Percentiles rank a stretch among this genome's conserved stretches.
phyloP scores from a whole-genome alignment of 2,329 filamentous ascomycete genomes.

The Aureobasidium sp. region DNA sequence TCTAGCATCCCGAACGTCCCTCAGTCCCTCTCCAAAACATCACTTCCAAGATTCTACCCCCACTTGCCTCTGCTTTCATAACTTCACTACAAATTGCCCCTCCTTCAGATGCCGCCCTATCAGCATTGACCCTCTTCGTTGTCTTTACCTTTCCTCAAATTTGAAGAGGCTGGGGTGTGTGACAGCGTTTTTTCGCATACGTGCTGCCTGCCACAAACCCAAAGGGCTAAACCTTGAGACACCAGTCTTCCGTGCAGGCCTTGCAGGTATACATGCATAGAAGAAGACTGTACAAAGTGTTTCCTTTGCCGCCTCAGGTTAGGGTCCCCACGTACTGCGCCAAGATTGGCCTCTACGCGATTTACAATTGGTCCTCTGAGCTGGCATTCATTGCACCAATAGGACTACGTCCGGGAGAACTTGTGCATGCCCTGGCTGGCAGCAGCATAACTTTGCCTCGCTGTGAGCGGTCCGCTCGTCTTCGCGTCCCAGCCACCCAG shows the following conservation, averaged over 20 bases:
- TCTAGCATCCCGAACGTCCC: neutral
- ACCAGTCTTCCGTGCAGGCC: neutral
- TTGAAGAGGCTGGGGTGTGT: neutral
- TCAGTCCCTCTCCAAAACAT: neutral
- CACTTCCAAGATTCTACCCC: neutral
- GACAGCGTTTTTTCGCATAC: neutral
- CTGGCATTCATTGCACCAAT: conserved; percentile 4
- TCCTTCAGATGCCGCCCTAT: neutral
- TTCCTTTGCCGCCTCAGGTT: conserved; percentile 9
- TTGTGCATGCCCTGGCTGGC: neutral
- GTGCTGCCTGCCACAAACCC: neutral
- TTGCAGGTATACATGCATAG: neutral
- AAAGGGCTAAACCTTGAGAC: neutral
- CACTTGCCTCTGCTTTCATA: conserved; percentile 7
- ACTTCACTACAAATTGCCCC: neutral
- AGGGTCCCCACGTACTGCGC: conserved; percentile 7
- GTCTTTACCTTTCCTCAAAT: neutral
- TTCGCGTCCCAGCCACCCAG: neutral
- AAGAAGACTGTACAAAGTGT: neutral
- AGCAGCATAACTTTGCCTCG: conserved; percentile 1
- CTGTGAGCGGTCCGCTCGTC: neutral
- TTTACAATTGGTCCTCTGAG: conserved; percentile 9
- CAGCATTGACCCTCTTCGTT: neutral
- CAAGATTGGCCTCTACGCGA: conserved; percentile 6
- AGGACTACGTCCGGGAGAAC: neutral